These are phyloP conservation scores for Sporothrix protearum DNA, from an alignment of 2,329 filamentous ascomycete species.

Conservation along the genomic window DNA sequence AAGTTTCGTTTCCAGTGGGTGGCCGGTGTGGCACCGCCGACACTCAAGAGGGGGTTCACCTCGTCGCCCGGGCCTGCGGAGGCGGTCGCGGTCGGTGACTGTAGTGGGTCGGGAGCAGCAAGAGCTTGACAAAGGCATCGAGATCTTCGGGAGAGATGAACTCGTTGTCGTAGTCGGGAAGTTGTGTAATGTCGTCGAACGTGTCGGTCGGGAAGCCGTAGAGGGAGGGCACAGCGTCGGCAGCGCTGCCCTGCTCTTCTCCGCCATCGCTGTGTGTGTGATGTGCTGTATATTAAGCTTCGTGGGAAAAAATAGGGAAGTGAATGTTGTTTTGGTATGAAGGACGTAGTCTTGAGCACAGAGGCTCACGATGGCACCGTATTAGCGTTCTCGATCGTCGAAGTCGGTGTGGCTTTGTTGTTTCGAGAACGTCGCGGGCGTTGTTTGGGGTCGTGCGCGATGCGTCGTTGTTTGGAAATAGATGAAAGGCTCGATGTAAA, in stretches of 20 bases:
- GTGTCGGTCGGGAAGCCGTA: slow-evolving; percentile 60
- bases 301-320: background rate
- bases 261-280: slow-evolving; percentile 12
- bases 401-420: background rate
- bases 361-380: background rate
- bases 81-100: slow-evolving; percentile 44
- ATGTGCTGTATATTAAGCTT: background rate
- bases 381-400: background rate
- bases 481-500: background rate
- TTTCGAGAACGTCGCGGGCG: background rate
- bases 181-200: slow-evolving; percentile 60
- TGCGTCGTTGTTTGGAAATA: background rate
- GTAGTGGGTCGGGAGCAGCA: slow-evolving; percentile 71
- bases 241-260: slow-evolving; percentile 10
- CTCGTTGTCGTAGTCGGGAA: slow-evolving; percentile 77
- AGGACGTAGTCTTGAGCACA: background rate
- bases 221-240: slow-evolving; percentile 13
- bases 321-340: background rate
- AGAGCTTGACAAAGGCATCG: slow-evolving; percentile 77
- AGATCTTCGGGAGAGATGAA: slow-evolving; percentile 73
- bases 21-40: slow-evolving; percentile 37
- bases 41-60: slow-evolving; percentile 33
- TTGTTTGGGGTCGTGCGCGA: background rate
- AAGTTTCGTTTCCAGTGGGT: slow-evolving; percentile 42
- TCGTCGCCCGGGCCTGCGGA: slow-evolving; percentile 45